Base-by-base conservation (phyloP, 2,329 filamentous ascomycete genomes). In the Xylaria sp. region DNA sequence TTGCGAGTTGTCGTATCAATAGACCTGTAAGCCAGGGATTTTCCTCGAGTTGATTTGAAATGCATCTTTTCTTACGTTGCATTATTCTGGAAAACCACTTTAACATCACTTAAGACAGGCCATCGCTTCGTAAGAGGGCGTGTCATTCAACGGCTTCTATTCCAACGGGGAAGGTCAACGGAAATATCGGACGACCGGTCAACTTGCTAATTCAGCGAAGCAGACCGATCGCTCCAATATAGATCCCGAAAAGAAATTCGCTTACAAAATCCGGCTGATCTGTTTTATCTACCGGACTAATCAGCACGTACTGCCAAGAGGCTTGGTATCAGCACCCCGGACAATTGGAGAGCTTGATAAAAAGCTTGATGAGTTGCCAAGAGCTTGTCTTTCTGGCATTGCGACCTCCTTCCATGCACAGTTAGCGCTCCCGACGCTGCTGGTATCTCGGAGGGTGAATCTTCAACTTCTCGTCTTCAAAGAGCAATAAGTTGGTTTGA, bases 281-380 rank as follows among this genome's bases (percentile, higher is more conserved):
- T 63, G 17, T 10, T 64, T 20, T 53, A 62, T 64, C 63, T 66
- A 61, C 67, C 69, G 67, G 64, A 49, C 67, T 69, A 69, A 69
- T 69, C 69, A 69, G 13, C 63, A 63, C 3, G 36, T 26, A 13
- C 2, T 56, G 69, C 69, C 69, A 71, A 71, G 69, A 44, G 58
- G 7, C 36, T 65, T 61, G 40, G 49, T 20, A 59, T 40, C 57
- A 28, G 48, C 33, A 65, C 48, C 51, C 67, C 59, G 38, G 62
- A 11, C 44, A 49, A 33, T 62, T 57, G 59, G 44, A 63, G 44
- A 60, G 53, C 53, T 65, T 61, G 61, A 67, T 67, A 63, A 33
- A 28, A 65, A 67, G 63, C 67, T 71, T 69, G 59, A 69, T 56
- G 51, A 58, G 31, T 64, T 63, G 67, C 67, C 69, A 71, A 71